A percentile compares a stretch with the other conserved stretches of the same genome.
Conservation (phyloP, 2,329 filamentous ascomycete species). For the Exophiala oligosperma region DNA sequence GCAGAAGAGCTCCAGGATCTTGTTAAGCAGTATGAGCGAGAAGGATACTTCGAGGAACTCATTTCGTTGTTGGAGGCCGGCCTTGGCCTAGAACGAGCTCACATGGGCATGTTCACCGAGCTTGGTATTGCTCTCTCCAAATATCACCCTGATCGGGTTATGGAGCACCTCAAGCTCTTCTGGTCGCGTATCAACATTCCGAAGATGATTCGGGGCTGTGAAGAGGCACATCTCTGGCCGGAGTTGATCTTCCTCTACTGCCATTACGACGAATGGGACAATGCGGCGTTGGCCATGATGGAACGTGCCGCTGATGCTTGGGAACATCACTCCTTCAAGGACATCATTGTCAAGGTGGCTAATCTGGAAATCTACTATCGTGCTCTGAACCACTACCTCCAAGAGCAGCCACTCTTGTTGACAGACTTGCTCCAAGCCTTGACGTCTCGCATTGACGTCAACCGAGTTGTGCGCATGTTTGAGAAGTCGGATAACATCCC, state of each 20-base stretch:
- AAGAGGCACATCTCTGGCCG: slow-evolving; percentile 95
- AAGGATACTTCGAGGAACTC: slow-evolving; percentile 98
- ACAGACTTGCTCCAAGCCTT: slow-evolving; percentile 93
- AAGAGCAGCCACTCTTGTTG: slow-evolving; percentile 91
- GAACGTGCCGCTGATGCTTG: slow-evolving; percentile 95
- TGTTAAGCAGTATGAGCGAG: slow-evolving; percentile 93
- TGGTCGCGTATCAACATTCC: slow-evolving; percentile 98
- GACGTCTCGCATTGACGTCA: slow-evolving; percentile 93
- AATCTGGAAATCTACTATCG: slow-evolving; percentile 99
- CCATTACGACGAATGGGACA: slow-evolving; percentile 98
- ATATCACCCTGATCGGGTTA: slow-evolving; percentile 92
- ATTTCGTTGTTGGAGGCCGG: slow-evolving; percentile 93
- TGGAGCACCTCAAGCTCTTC: slow-evolving; percentile 99
- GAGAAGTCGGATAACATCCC: slow-evolving; percentile 98
- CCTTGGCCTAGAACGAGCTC: slow-evolving; percentile 83
- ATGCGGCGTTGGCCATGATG: slow-evolving; percentile 95
- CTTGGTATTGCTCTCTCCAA: slow-evolving; percentile 88
- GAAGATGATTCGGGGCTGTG: slow-evolving; percentile 90
- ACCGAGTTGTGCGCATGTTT: slow-evolving; percentile 99
- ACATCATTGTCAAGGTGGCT: slow-evolving; percentile 94
- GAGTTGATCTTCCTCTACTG: slow-evolving; percentile 97
- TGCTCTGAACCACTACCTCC: slow-evolving; percentile 92
- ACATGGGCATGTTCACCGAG: slow-evolving; percentile 97
- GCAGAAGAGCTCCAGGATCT: slow-evolving; percentile 91
- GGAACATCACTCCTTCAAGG: slow-evolving; percentile 99